phyloP scores from a whole-genome alignment of 306 rosid species.

The Parietaria judaica region DNA sequence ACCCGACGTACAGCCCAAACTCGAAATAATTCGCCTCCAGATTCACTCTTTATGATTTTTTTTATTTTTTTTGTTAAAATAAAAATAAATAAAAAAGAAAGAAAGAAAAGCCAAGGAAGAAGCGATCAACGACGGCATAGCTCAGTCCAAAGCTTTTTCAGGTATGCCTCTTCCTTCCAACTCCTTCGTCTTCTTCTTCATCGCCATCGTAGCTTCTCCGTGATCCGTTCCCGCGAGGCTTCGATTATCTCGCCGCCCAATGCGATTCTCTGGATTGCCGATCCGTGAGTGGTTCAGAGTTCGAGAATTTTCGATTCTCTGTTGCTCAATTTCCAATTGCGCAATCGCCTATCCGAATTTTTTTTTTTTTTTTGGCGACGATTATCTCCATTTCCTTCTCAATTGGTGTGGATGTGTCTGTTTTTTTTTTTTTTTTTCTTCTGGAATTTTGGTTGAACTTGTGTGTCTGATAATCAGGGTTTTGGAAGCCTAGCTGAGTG shows the following conservation, averaged over 20 bases:
- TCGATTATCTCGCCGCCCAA: neutral
- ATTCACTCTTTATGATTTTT: neutral
- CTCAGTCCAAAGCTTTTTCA: slow-evolving; percentile 1
- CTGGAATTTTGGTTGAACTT: neutral
- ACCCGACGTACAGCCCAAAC: no score
- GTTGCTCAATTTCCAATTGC: slow-evolving; percentile 1
- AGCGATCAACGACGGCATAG: slow-evolving; percentile 1
- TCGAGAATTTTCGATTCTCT: slow-evolving; percentile 8
- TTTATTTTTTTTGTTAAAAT: neutral
- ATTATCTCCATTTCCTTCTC: neutral
- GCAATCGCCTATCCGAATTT: neutral
- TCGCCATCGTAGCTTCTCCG: neutral
- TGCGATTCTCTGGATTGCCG: neutral
- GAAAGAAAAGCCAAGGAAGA: neutral
- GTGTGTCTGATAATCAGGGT: neutral
- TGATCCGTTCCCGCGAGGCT: slow-evolving; percentile 14
- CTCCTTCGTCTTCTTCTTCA: neutral
- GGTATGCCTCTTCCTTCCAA: slow-evolving; percentile 3
- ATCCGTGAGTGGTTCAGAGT: slow-evolving; percentile 13
- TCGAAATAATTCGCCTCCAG: neutral
- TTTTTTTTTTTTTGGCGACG: neutral
- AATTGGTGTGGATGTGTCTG: neutral
- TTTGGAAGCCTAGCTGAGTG: slow-evolving; percentile 8
- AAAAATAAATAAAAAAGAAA: neutral
- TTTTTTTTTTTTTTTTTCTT: neutral